Evolutionary conservation across 768 basidiomycete species (phyloP).

Genomic region (Pholiota conissans): DNA sequence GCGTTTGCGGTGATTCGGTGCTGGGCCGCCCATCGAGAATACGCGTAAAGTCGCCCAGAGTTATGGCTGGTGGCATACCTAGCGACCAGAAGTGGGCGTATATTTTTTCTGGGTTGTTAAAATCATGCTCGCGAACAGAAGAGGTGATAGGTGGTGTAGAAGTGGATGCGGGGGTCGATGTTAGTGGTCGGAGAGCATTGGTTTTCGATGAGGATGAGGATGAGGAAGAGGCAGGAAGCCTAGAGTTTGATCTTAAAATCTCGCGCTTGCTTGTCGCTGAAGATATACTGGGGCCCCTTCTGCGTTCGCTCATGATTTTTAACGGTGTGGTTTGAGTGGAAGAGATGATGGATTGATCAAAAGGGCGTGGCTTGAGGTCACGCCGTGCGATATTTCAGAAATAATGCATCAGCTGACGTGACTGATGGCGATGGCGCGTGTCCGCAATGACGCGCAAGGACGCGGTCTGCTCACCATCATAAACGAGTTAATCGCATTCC

Average conservation of each 20-base stretch:
- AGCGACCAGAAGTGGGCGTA: conserved; percentile 6
- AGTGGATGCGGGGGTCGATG: background rate
- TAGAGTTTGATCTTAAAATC: background rate
- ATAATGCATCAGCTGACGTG: background rate
- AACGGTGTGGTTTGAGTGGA: too few species aligned
- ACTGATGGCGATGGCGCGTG: background rate
- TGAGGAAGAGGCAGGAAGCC: background rate
- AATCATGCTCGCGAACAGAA: too few species aligned
- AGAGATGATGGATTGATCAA: background rate
- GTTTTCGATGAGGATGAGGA: background rate
- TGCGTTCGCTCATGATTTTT: too few species aligned
- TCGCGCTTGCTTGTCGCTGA: background rate
- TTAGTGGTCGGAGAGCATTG: background rate
- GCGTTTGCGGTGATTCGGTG: too few species aligned
- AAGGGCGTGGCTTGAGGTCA: too few species aligned
- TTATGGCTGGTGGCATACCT: conserved; percentile 13
- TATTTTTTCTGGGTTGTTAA: background rate
- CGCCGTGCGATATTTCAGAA: background rate
- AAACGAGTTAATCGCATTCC: too few species aligned
- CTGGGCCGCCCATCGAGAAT: too few species aligned
- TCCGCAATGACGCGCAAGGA: too few species aligned
- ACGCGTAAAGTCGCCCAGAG: conserved; percentile 3
- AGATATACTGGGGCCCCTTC: too few species aligned
- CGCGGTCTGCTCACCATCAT: too few species aligned
- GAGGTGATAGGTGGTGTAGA: background rate